Conservation (phyloP, 2,329 filamentous ascomycete species). For the Paracamarosporium sp. region DNA sequence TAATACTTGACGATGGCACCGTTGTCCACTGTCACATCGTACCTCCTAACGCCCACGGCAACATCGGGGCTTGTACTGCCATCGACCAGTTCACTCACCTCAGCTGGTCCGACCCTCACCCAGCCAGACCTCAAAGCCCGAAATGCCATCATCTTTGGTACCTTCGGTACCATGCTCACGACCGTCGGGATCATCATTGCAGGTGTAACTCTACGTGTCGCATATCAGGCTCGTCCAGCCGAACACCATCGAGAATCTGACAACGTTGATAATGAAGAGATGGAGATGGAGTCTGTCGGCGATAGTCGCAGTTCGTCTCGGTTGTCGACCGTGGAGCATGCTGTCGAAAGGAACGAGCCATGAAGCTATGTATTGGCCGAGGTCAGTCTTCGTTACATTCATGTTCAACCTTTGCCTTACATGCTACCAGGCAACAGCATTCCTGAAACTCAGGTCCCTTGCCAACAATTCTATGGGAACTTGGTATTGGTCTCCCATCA, state of each 20-base stretch:
- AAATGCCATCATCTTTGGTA: conserved; percentile 9
- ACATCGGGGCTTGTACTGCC: not conserved
- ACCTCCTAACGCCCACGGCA: not conserved
- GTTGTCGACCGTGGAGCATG: not conserved
- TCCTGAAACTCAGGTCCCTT: no score
- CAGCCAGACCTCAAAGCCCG: conserved; percentile 2
- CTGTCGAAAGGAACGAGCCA: no score
- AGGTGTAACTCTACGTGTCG: conserved; percentile 4
- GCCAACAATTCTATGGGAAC: no score
- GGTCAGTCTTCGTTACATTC: no score
- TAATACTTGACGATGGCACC: not conserved
- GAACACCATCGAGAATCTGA: not conserved
- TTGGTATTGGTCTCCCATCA: no score
- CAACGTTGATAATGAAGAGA: not conserved
- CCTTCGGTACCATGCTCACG: not conserved
- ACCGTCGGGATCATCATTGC: not conserved
- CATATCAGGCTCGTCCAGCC: not conserved
- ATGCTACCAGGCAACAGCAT: no score
- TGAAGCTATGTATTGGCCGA: no score
- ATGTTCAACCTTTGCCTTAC: no score
- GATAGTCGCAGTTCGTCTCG: not conserved
- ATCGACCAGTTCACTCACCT: not conserved
- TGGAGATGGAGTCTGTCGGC: not conserved
- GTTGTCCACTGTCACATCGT: not conserved
- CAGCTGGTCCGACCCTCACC: not conserved